Base-by-base conservation (phyloP, 2,329 filamentous ascomycete genomes). In the Apiospora aurea region DNA sequence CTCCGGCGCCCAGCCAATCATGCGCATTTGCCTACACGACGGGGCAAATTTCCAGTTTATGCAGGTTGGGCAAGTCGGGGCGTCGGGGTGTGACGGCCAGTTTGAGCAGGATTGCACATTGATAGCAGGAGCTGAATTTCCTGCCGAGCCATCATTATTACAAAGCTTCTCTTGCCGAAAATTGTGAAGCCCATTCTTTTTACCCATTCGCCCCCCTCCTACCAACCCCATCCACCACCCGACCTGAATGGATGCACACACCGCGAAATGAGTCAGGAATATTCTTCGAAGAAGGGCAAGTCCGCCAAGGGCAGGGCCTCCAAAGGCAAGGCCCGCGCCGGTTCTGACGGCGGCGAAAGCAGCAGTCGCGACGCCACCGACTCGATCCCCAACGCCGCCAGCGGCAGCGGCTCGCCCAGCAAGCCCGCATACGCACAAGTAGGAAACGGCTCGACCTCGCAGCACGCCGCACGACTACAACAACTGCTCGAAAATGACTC, bases 401-500 rank as follows among this genome's bases (percentile, higher is more conserved):
- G 74, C 79, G 71, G 76, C 79, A 57, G 10, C 69, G 13, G 64
- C 51, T 51, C 47, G 21, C 26, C 51, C 21, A 79, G 76, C 72
- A 79, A 78, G 73, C 92, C 92, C 69, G 87, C 90, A 72, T 98
- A 95, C 83, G 94, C 97, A 92, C 97, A 94, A 6, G 94, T 98
- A 69, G 96, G 96, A 72, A 91, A 88, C 75, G 95, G 95, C 70
- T 91, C 92, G 71, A 91, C 93, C 29, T 95, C 95, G 26, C 91
- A 94, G 79, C 94, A 94, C 80, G 95, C 94, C 49, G 89, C 93
- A 43, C 91, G 91, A 71, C 86, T 98, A 51, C 94, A 96, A 82
- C 90, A 92, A 24, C 89, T 97, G 77, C 86, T 98, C 71, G 94
- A 97, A 74, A 86, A 90, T 72, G 96, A 99, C 81, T 98, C 96